phyloP scores from a whole-genome alignment of 805 yeast species.

The Nakazawaea ishiwadae region DNA sequence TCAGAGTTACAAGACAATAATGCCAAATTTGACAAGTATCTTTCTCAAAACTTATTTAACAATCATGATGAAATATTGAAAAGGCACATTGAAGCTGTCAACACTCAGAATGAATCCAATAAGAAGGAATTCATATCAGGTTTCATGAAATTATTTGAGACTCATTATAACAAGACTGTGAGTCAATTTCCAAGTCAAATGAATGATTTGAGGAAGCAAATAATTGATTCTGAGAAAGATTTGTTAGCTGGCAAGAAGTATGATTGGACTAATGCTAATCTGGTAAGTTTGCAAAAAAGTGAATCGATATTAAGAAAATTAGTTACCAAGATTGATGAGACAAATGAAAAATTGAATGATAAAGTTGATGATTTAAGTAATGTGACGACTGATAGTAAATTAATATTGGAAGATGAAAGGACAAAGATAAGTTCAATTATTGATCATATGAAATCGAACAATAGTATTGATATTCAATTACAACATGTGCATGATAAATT shows the following conservation, averaged over 20 bases:
- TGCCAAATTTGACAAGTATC: slow-evolving; percentile 8
- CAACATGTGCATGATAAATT: background rate
- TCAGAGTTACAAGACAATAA: background rate
- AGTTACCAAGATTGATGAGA: slow-evolving; percentile 12
- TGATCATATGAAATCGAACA: background rate
- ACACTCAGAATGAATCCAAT: slow-evolving; percentile 3
- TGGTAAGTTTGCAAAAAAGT: background rate
- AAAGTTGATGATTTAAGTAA: slow-evolving; percentile 18
- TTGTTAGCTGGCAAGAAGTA: slow-evolving; percentile 4
- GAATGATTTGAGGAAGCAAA: background rate
- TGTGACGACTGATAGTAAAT: slow-evolving; percentile 4
- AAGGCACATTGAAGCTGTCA: slow-evolving; percentile 9
- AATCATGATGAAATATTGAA: slow-evolving; percentile 9
- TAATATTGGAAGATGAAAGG: slow-evolving; percentile 9
- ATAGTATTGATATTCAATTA: background rate
- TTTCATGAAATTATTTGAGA: slow-evolving; percentile 1
- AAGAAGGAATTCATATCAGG: slow-evolving; percentile 9
- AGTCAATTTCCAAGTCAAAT: slow-evolving; percentile 4
- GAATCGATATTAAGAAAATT: slow-evolving; percentile 3
- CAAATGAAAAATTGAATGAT: slow-evolving; percentile 2
- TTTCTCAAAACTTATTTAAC: slow-evolving; percentile 9
- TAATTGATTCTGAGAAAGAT: slow-evolving; percentile 8
- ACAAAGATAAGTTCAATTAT: background rate
- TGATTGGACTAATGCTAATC: slow-evolving; percentile 5
- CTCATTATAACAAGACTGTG: slow-evolving; percentile 1